Evolutionary conservation across 768 basidiomycete genomes (phyloP), one percentile per base, ranked within the genome.

Genomic region (Pleurotus tuoliensis): DNA sequence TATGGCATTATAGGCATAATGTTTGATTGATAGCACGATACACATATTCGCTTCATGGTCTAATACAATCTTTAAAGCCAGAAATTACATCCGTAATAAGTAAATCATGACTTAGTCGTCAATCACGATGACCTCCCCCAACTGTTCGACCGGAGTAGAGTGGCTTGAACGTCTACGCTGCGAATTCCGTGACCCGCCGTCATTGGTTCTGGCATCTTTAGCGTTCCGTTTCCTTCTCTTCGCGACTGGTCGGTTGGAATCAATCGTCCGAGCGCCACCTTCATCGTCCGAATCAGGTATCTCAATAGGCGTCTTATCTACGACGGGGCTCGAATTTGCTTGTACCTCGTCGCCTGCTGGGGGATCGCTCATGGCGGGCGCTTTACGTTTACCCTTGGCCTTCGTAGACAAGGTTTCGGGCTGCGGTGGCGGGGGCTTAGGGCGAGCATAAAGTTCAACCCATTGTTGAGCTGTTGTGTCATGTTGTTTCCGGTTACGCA

Each of bases 391-490:
- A 15, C 76, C 73, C 58, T 75, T 76, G 5, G 59, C 58, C 59
- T 61, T 73, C 27, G 70, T 54, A 9, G 64, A 52, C 13, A 58
- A 22, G 16, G 63, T 49, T 64, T 24, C 57, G 64, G 63, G 25
- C 7, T 70, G 60, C 2, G 71, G 64, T 5, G 71, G 62, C 1
- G 76, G 67, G 34, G 73, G 71, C 5, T 73, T 67, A 8, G 80
- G 82, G n/a, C 67, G 74, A 0, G 90, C 90, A 63, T 87, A 90
- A 12, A 83, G 67, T 44, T 82, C 76, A 0, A 88, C 90, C 90
- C 91, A 94, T 58, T 86, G 79, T 37, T 83, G 81, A 3, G 93
- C 93, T 1, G 82, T 92, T 11, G 75, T 72, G 66, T 95, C 92
- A 67, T 94, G 91, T 54, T 78, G 76, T 52, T 77, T 76, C 50